Evolutionary conservation across 257 asterid genomes (phyloP).

Genomic region (Nicotiana knightiana): DNA sequence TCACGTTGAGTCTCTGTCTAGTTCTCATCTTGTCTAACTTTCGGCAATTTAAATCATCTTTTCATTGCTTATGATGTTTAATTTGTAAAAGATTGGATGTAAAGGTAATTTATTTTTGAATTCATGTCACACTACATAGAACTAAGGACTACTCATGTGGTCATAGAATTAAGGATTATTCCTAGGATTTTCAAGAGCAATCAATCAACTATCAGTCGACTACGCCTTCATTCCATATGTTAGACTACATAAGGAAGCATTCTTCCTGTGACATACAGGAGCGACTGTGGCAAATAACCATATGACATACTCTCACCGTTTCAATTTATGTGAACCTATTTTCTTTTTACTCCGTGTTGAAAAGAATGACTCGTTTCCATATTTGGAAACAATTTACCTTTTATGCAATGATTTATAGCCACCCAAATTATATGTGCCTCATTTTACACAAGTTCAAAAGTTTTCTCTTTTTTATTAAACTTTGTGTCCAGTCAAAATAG

Average conservation of each 20-base stretch:
- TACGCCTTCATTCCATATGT: background rate
- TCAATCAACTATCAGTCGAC: background rate
- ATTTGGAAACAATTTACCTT: no score
- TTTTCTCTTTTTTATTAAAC: no score
- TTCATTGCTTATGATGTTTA: background rate
- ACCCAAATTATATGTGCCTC: no score
- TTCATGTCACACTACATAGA: background rate
- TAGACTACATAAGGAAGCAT: background rate
- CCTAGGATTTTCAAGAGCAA: background rate
- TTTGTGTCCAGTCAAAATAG: no score
- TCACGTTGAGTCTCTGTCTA: background rate
- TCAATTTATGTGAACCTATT: no score
- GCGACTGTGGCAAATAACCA: background rate
- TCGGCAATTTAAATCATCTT: background rate
- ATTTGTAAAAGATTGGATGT: background rate
- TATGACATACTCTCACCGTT: background rate
- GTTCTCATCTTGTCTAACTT: background rate
- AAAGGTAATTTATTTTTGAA: background rate
- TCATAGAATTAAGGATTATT: background rate
- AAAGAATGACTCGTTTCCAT: no score
- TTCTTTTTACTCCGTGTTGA: no score
- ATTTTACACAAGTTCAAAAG: no score
- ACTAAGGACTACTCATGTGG: background rate
- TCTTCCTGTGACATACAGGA: background rate
- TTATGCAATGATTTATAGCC: no score